phyloP scores from a whole-genome alignment of 2,329 filamentous ascomycete genomes.

The Salinomyces thailandicus region DNA sequence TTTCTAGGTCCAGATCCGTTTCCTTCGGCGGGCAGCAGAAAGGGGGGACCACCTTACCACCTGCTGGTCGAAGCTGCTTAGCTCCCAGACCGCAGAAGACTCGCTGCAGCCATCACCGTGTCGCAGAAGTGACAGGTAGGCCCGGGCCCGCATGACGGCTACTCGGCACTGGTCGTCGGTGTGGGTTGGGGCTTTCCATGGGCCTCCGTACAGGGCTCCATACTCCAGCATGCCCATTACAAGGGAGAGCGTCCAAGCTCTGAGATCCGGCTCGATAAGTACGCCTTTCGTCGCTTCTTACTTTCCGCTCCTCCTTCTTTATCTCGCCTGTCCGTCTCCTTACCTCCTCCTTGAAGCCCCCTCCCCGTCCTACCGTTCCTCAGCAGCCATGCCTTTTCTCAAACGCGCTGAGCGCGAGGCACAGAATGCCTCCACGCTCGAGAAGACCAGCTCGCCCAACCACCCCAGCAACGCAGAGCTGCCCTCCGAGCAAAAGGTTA shows the following conservation, averaged over 20 bases:
- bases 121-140: too few relatives aligned
- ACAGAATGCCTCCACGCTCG: slow-evolving; percentile 21
- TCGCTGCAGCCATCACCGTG: neutral
- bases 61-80: too few relatives aligned
- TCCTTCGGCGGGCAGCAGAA: too few relatives aligned
- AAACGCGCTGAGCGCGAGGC: slow-evolving; percentile 25
- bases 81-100: too few relatives aligned
- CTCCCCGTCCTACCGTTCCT: neutral
- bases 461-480: slow-evolving; percentile 8
- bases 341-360: neutral
- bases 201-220: neutral
- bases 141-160: neutral
- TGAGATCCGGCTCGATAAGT: neutral
- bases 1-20: too few relatives aligned
- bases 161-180: neutral
- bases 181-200: neutral
- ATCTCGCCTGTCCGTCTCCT: neutral
- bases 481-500: slow-evolving; percentile 19
- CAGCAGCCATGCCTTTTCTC: slow-evolving; percentile 23
- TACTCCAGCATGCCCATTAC: neutral
- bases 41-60: too few relatives aligned
- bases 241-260: neutral
- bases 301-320: neutral
- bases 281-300: neutral
- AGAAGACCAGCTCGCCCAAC: slow-evolving; percentile 18